Conservation (phyloP, 2,329 filamentous ascomycete genomes). For the Macroventuria anomochaeta region DNA sequence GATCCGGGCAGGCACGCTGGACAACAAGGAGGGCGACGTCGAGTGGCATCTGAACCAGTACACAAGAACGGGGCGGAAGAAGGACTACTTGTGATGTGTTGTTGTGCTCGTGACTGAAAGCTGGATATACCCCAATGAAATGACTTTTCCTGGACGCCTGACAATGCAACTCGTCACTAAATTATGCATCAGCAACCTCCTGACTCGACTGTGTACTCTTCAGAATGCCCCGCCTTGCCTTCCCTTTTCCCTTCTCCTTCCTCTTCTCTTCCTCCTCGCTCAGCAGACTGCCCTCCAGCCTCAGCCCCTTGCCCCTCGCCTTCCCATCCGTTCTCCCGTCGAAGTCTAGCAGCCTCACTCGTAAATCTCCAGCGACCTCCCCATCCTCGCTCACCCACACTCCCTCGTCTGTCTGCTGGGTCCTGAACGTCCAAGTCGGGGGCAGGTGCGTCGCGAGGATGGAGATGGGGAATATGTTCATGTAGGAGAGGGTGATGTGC, state of each 20-base stretch:
- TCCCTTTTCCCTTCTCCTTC: slow-evolving; percentile 30
- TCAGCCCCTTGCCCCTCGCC: slow-evolving; percentile 74
- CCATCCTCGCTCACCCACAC: slow-evolving; percentile 79
- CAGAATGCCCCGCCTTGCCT: slow-evolving; percentile 18
- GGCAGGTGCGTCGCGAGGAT: slow-evolving; percentile 81
- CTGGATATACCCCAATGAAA: slow-evolving; percentile 11
- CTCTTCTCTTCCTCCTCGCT: slow-evolving; percentile 68
- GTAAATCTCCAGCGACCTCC: slow-evolving; percentile 52
- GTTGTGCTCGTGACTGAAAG: slow-evolving; percentile 54
- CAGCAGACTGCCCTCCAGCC: slow-evolving; percentile 87
- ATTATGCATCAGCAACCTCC: background rate
- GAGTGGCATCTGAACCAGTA: slow-evolving; percentile 98
- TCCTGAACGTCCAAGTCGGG: slow-evolving; percentile 74
- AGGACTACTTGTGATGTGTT: slow-evolving; percentile 74
- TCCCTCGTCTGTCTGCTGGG: slow-evolving; percentile 52
- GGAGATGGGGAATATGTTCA: slow-evolving; percentile 89
- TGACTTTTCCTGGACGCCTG: slow-evolving; percentile 6
- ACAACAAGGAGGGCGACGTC: slow-evolving; percentile 93
- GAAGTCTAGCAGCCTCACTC: slow-evolving; percentile 73
- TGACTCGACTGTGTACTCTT: background rate
- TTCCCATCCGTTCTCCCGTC: slow-evolving; percentile 72
- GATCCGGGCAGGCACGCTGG: slow-evolving; percentile 87
- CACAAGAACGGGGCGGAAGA: slow-evolving; percentile 90
- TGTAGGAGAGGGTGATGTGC: slow-evolving; percentile 86
- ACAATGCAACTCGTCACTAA: background rate